Percentiles rank a stretch among this genome's conserved stretches.
Evolutionary conservation across 192 early-diverging fungal species (phyloP).

Genomic region (Anaeromyces robustus): DNA sequence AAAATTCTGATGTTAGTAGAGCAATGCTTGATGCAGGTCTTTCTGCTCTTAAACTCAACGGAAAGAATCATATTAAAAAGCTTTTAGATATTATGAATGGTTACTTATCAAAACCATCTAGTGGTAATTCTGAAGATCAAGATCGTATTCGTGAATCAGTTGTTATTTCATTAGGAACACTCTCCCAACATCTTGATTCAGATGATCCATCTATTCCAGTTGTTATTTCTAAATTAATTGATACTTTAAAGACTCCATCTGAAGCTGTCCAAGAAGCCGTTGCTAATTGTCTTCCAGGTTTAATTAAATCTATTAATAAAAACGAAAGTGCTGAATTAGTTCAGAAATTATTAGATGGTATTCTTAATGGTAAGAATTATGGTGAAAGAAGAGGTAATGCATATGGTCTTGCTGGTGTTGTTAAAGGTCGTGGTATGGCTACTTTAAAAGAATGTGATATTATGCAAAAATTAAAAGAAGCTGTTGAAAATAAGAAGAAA

Average conservation of each 20-base stretch:
- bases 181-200: constrained; percentile 70
- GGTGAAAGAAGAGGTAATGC: constrained; percentile 82
- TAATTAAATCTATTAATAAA: constrained; percentile 58
- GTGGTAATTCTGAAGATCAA: constrained; percentile 51
- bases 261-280: constrained; percentile 92
- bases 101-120: constrained; percentile 56
- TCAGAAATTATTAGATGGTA: constrained; percentile 42
- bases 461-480: constrained; percentile 65
- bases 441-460: constrained; percentile 71
- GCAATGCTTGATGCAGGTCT: constrained; percentile 79
- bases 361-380: constrained; percentile 63
- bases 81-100: constrained; percentile 64
- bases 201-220: constrained; percentile 55
- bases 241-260: constrained; percentile 79
- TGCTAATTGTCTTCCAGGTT: constrained; percentile 78
- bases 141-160: constrained; percentile 83
- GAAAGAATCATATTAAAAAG: constrained; percentile 39
- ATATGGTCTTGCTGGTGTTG: constrained; percentile 85
- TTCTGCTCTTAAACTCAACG: constrained; percentile 53
- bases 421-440: constrained; percentile 78
- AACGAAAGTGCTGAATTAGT: constrained; percentile 39
- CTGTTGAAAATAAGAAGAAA: constrained; percentile 60
- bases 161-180: constrained; percentile 80
- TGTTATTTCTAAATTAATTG: constrained; percentile 74
- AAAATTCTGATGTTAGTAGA: constrained; percentile 54